phyloP scores from a whole-genome alignment of 768 basidiomycete genomes.

The Rubroboletus satanas region DNA sequence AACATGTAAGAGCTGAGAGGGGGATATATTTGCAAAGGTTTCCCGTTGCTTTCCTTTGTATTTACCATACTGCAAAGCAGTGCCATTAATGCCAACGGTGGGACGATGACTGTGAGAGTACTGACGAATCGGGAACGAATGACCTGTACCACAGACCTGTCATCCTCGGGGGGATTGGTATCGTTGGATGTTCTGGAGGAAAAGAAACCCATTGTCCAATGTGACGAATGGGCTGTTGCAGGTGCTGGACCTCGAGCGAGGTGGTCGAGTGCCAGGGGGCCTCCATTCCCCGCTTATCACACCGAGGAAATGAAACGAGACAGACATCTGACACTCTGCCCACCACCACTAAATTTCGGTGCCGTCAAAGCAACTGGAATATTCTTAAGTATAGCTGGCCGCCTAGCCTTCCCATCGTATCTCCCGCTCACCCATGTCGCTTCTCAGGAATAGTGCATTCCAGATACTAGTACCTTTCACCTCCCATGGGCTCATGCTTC shows the following conservation, averaged over 20 bases:
- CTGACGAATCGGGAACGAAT: conserved; percentile 61
- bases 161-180: conserved; percentile 21
- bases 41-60: conserved; percentile 56
- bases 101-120: conserved; percentile 23
- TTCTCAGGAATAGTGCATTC: not conserved
- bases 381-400: not conserved
- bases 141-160: conserved; percentile 51
- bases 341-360: conserved; percentile 9
- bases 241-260: not conserved
- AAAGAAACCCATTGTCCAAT: conserved; percentile 31
- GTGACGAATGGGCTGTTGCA: not conserved
- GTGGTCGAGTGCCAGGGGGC: conserved; percentile 23
- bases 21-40: conserved; percentile 30
- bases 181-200: conserved; percentile 23
- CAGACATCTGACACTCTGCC: conserved; percentile 29
- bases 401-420: not conserved
- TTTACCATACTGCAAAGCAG: conserved; percentile 46
- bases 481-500: not conserved
- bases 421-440: conserved; percentile 6
- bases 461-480: not conserved
- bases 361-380: not conserved
- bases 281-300: conserved; percentile 8
- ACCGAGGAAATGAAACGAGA: not conserved
- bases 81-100: conserved; percentile 9
- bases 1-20: conserved; percentile 31